Evolutionary conservation across 306 rosid genomes (phyloP).

Genomic region (Adenanthera pavonina): DNA sequence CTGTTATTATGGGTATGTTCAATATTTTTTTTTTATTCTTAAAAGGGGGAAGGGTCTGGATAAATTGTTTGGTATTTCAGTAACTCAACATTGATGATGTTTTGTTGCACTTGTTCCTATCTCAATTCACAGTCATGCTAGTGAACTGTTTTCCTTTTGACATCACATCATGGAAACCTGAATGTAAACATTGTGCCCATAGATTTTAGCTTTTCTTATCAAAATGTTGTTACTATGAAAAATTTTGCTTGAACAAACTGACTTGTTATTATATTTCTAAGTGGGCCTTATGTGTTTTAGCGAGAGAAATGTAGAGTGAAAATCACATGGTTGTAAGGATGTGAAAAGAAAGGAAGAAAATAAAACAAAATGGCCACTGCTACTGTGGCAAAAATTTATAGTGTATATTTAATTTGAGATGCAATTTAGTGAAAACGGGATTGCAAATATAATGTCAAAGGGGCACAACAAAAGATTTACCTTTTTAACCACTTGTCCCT

Average conservation of each 20-base stretch:
- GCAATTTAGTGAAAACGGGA: background rate
- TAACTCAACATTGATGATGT: background rate
- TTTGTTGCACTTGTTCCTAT: background rate
- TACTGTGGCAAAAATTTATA: background rate
- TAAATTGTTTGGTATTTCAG: background rate
- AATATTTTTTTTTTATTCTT: background rate
- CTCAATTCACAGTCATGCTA: background rate
- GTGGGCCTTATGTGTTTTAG: background rate
- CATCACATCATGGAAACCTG: background rate
- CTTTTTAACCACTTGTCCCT: background rate
- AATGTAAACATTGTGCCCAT: background rate
- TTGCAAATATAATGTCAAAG: background rate
- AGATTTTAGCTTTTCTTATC: conserved; percentile 1
- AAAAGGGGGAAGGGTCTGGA: background rate
- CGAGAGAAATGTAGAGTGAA: background rate
- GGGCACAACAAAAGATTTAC: background rate
- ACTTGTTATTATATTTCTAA: background rate
- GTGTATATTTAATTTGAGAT: background rate
- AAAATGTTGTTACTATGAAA: background rate
- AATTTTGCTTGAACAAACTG: background rate
- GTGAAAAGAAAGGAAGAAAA: background rate
- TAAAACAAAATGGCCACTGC: background rate
- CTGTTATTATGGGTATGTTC: conserved; percentile 88
- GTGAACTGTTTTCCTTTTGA: background rate
- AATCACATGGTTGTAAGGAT: background rate